Percentiles rank a stretch among this genome's conserved stretches.
phyloP scores from a whole-genome alignment of 176 grass and related monocot genomes.

The Puccinellia tenuiflora region DNA sequence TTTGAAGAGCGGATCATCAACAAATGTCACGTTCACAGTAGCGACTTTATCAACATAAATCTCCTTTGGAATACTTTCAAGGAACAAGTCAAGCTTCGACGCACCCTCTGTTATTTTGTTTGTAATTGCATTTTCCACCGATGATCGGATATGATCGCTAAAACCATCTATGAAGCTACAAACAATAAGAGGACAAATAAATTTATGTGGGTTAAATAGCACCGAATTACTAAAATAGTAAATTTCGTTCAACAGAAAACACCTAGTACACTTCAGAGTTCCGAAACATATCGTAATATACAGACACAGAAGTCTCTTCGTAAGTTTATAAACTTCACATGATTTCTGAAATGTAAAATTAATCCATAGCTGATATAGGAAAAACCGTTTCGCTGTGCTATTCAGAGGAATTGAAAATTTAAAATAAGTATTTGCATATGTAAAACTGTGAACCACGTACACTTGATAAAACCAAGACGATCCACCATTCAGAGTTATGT shows the following conservation, averaged over 20 bases:
- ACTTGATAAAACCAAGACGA: conserved; percentile 98
- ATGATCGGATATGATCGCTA: conserved; percentile 69
- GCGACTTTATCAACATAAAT: conserved; percentile 61
- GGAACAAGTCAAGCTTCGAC: conserved; percentile 70
- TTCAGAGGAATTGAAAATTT: background rate
- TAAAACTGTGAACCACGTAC: conserved; percentile 36
- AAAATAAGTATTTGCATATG: background rate
- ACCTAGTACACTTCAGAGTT: background rate
- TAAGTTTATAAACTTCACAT: background rate
- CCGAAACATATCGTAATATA: background rate
- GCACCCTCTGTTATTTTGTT: conserved; percentile 66
- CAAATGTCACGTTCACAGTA: conserved; percentile 84
- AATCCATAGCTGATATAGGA: background rate
- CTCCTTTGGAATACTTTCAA: conserved; percentile 74
- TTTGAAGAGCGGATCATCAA: conserved; percentile 65
- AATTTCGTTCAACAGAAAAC: background rate
- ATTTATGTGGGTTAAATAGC: background rate
- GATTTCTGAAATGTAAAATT: background rate
- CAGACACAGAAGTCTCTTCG: background rate
- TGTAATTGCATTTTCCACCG: conserved; percentile 74
- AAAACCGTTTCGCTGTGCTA: background rate
- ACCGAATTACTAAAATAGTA: background rate
- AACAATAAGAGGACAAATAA: conserved; percentile 23
- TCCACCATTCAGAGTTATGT: conserved; percentile 70
- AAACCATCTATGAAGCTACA: conserved; percentile 82